Base-by-base conservation (phyloP, 441 rosid species). In the Brassica hybrid region DNA sequence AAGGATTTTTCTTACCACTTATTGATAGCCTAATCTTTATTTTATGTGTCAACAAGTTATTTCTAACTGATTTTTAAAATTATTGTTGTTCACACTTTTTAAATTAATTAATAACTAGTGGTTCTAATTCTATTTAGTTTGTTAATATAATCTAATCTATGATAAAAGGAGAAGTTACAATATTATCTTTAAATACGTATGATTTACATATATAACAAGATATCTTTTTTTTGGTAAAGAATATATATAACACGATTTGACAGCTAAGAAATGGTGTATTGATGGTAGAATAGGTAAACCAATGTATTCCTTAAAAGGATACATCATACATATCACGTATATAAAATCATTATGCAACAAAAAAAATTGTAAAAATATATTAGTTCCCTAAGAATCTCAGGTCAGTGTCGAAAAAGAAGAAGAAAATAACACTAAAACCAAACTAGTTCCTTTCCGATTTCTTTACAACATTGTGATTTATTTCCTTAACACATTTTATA, bases 331-430 rank as follows among this genome's bases (percentile, higher is more conserved):
- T 58, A 3, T 57, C 57, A 68, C 4, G 11, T 14, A 75, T 18
- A 67, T 19, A 59, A 3, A 66, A 43, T 16, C 17, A 59, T 30
- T 41, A 6, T 67, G 9, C 34, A 13, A 25, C 10, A 76, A 19
- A 13, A 16, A 48, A 18, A 18, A 3, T 50, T 50, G 7, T 50
- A 10, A 18, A 7, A 57, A 66, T 56, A 57, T 38, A 2, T 4
- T 25, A 8, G 3, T 16, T 21, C 63, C 57, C 56, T 41, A 61
- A 76, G 19, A 50, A 16, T 69, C 19, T 61, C 23, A 52, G 75
- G 79, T 76, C 36, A 69, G 74, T 69, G 43, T 50, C 52, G 21
- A 23, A 71, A 6, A 45, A n/a, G 64, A 61, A 50, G 67, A 30
- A 58, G 50, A 73, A 34, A n/a, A n/a, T 52, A 19, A 13, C 23